Percentiles rank a stretch among this genome's conserved stretches.
These are phyloP conservation scores for Clathrospora elynae DNA, from an alignment of 2,329 filamentous ascomycete genomes.

Conservation along the genomic window DNA sequence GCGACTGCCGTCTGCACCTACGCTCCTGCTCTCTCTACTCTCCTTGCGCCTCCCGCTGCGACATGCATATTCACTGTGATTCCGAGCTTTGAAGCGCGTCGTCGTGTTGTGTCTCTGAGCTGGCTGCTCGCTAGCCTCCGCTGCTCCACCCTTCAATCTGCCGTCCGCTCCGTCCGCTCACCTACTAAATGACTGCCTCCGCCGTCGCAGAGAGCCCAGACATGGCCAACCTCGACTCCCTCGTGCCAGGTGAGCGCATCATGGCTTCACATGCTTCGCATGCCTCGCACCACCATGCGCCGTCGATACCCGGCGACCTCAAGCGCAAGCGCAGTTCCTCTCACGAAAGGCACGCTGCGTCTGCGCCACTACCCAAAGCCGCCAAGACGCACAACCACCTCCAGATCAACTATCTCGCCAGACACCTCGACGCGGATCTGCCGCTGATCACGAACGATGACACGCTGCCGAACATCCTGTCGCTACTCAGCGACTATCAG, in stretches of 20 bases:
- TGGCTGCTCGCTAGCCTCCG: constrained; percentile 26
- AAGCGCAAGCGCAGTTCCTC: constrained; percentile 57
- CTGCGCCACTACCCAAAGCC: constrained; percentile 54
- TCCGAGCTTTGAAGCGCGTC: constrained; percentile 12
- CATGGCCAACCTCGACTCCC: constrained; percentile 36
- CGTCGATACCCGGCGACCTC: constrained; percentile 36
- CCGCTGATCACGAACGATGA: constrained; percentile 68
- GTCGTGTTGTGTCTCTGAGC: constrained; percentile 17
- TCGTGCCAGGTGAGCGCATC: constrained; percentile 24
- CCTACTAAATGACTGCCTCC: constrained; percentile 18
- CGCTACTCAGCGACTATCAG: constrained; percentile 79
- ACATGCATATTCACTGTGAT: constrained; percentile 9
- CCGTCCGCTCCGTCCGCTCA: constrained; percentile 23
- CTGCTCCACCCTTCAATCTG: constrained; percentile 29
- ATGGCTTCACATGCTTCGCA: constrained; percentile 30
- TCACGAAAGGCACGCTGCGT: constrained; percentile 43
- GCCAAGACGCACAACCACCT: constrained; percentile 64
- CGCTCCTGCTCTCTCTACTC: constrained; percentile 1
- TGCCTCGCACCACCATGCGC: constrained; percentile 29
- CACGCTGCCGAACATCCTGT: constrained; percentile 73
- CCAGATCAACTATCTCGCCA: constrained; percentile 71
- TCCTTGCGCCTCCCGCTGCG: constrained; percentile 3
- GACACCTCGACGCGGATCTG: constrained; percentile 65
- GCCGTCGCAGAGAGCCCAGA: constrained; percentile 20
- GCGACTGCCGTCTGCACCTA: constrained; percentile 4